phyloP scores from a whole-genome alignment of 2,329 filamentous ascomycete genomes.

The Atkinsonella hypoxylon region DNA sequence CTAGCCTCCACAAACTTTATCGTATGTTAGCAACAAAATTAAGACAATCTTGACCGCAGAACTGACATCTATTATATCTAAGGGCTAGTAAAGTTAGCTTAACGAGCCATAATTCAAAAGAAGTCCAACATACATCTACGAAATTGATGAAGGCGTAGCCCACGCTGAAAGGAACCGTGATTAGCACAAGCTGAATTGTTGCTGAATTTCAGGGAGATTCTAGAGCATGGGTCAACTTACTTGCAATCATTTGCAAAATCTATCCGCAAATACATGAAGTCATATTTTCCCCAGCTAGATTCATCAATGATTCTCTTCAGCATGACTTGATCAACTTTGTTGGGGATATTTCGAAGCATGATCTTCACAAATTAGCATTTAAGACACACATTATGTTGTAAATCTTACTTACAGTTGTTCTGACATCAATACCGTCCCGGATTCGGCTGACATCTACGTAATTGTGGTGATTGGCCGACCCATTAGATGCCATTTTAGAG shows the following conservation, averaged over 20 bases:
- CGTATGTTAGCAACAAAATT: slow-evolving; percentile 9
- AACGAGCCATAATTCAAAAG: not conserved
- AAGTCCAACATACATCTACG: slow-evolving; percentile 48
- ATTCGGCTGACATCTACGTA: slow-evolving; percentile 51
- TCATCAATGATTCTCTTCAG: slow-evolving; percentile 71
- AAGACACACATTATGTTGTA: not conserved
- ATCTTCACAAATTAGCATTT: slow-evolving; percentile 40
- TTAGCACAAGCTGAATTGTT: not conserved
- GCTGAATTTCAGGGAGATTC: not conserved
- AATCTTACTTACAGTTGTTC: slow-evolving; percentile 54
- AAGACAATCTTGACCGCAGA: not conserved
- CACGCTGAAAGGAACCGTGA: slow-evolving; percentile 44
- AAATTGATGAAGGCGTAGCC: slow-evolving; percentile 98
- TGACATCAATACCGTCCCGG: slow-evolving; percentile 55
- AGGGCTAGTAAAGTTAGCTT: slow-evolving; percentile 41
- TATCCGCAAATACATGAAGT: slow-evolving; percentile 92
- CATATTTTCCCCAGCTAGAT: slow-evolving; percentile 70
- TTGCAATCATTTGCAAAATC: slow-evolving; percentile 78
- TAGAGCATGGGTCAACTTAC: slow-evolving; percentile 33
- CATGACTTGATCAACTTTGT: slow-evolving; percentile 68
- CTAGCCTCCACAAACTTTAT: slow-evolving; percentile 57
- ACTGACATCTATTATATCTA: slow-evolving; percentile 60
- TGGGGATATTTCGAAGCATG: slow-evolving; percentile 92
- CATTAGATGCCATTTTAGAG: slow-evolving; percentile 33
- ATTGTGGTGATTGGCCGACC: slow-evolving; percentile 42